A percentile compares a stretch with the other conserved stretches of the same genome.
These are phyloP conservation scores for Emydomyces testavorans DNA, from an alignment of 2,329 filamentous ascomycete species.

Conservation along the genomic window DNA sequence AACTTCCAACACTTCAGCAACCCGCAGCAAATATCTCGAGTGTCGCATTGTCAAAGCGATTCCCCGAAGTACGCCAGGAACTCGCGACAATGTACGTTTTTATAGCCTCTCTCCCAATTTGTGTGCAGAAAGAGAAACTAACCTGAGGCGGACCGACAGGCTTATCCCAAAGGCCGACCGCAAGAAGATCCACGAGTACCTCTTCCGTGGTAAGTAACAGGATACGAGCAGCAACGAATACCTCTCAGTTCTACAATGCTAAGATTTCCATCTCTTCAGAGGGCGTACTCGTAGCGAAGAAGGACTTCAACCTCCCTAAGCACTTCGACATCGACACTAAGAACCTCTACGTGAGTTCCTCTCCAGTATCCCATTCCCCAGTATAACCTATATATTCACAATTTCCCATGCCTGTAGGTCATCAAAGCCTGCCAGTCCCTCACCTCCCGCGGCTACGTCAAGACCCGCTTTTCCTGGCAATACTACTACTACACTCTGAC, in stretches of 20 bases:
- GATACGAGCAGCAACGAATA: neutral
- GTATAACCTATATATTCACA: neutral
- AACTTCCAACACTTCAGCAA: neutral
- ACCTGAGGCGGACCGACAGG: constrained; percentile 43
- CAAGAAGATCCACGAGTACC: constrained; percentile 99
- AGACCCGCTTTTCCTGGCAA: constrained; percentile 99
- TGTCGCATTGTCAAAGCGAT: constrained; percentile 42
- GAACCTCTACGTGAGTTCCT: constrained; percentile 69
- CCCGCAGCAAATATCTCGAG: constrained; percentile 2
- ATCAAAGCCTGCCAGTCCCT: constrained; percentile 99
- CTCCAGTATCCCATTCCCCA: neutral
- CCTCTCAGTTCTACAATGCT: neutral
- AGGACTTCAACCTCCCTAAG: constrained; percentile 98
- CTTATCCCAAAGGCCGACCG: constrained; percentile 99
- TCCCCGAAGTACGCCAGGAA: constrained; percentile 43
- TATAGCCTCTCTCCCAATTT: neutral
- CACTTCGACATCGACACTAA: constrained; percentile 98
- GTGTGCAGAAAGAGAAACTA: neutral
- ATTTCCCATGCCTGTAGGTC: constrained; percentile 42
- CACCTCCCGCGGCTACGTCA: constrained; percentile 94
- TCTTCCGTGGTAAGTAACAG: constrained; percentile 66
- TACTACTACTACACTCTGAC: constrained; percentile 99
- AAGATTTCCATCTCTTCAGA: constrained; percentile 35
- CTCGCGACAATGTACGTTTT: constrained; percentile 44
- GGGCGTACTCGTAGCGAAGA: constrained; percentile 89